These are phyloP conservation scores for Avena insularis DNA, from an alignment of 176 grass and related monocot species.

Conservation along the genomic window DNA sequence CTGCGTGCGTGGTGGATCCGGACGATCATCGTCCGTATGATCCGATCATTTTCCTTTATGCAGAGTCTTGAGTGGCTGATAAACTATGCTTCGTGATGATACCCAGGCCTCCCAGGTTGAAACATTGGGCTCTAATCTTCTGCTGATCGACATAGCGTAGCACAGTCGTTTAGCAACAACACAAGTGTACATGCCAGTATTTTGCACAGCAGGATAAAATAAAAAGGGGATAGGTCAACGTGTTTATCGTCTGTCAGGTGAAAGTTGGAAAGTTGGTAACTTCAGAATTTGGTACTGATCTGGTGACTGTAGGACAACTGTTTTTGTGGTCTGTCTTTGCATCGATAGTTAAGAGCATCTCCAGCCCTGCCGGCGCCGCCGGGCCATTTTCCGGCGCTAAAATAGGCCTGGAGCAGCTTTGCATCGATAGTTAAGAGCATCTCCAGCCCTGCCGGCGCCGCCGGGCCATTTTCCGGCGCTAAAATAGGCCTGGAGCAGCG, in stretches of 20 bases:
- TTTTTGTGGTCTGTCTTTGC: neutral
- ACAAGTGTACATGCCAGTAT: conserved; percentile 40
- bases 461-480: no score
- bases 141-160: conserved; percentile 20
- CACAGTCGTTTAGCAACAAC: conserved; percentile 11
- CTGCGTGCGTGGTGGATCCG: no score
- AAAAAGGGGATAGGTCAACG: neutral
- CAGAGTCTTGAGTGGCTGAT: conserved; percentile 86
- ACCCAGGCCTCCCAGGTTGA: conserved; percentile 27
- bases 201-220: conserved; percentile 22
- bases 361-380: no score
- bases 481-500: no score
- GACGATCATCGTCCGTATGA: no score
- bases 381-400: no score
- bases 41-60: neutral
- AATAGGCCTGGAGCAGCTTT: neutral
- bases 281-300: conserved; percentile 1
- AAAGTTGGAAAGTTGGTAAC: neutral
- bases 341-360: neutral
- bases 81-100: conserved; percentile 55
- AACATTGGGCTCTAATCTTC: conserved; percentile 1
- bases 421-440: neutral
- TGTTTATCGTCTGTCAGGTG: conserved; percentile 1
- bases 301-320: neutral
- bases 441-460: no score